phyloP scores from a whole-genome alignment of 1,139 yeast genomes.

The Lodderomyces metapsilosis region DNA sequence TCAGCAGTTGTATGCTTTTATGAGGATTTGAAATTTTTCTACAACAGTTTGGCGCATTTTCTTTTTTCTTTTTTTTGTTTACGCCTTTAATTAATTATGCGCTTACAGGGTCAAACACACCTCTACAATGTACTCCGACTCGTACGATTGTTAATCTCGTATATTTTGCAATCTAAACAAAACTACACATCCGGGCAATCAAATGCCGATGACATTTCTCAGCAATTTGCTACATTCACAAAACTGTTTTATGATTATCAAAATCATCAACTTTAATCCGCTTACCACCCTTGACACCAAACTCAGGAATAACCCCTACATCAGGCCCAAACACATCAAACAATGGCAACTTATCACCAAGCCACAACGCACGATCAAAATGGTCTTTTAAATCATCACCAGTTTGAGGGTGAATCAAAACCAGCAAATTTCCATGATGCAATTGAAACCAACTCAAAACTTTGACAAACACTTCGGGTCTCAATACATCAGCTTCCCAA shows the following conservation, averaged over 20 bases:
- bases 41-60: no score
- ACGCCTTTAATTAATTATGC: not conserved
- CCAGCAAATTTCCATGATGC: slow-evolving; percentile 28
- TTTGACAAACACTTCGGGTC: slow-evolving; percentile 29
- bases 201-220: not conserved
- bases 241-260: slow-evolving; percentile 9
- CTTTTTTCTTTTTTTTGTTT: not conserved
- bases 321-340: slow-evolving; percentile 19
- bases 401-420: slow-evolving; percentile 34
- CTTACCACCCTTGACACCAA: slow-evolving; percentile 19
- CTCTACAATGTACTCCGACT: not conserved
- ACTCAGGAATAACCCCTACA: slow-evolving; percentile 19
- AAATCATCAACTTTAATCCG: slow-evolving; percentile 17
- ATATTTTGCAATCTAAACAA: slow-evolving; percentile 1
- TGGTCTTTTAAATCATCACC: slow-evolving; percentile 30
- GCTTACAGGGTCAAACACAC: not conserved
- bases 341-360: slow-evolving; percentile 26
- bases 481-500: slow-evolving; percentile 34
- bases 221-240: not conserved
- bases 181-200: not conserved
- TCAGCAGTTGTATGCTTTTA: not conserved
- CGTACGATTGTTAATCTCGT: not conserved
- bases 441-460: slow-evolving; percentile 33
- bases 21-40: not conserved
- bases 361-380: slow-evolving; percentile 30